These are phyloP conservation scores for Epithemia pelagica DNA, from an alignment of 108 stramenopile genomes.

Conservation along the genomic window DNA sequence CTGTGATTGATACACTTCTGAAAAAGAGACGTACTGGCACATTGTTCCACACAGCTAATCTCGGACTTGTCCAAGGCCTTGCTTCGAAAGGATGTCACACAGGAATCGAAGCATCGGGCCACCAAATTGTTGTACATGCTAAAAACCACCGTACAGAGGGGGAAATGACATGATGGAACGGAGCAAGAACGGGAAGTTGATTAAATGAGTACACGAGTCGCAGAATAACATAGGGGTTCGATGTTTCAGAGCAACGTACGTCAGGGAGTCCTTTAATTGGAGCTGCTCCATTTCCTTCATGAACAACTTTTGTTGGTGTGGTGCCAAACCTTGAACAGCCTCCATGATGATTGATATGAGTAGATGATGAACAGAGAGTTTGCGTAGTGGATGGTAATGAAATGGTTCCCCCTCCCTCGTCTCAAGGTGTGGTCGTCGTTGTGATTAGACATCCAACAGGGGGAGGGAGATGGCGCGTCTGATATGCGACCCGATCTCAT, in stretches of 20 bases:
- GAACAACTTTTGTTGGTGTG: constrained; percentile 80
- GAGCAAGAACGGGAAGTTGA: neutral
- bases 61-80: constrained; percentile 78
- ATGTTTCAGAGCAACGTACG: constrained; percentile 37
- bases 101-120: constrained; percentile 69
- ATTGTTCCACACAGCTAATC: constrained; percentile 55
- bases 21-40: constrained; percentile 10
- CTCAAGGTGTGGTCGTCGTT: no score
- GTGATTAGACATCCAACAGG: no score
- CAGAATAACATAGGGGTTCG: neutral
- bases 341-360: constrained; percentile 55
- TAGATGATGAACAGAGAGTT: no score
- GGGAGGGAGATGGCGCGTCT: no score
- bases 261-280: constrained; percentile 84
- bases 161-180: neutral
- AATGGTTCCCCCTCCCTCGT: no score
- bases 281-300: constrained; percentile 79
- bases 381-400: no score
- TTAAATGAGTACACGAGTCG: neutral
- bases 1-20: no score
- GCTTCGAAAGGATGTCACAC: constrained; percentile 76
- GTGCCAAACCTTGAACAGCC: constrained; percentile 61
- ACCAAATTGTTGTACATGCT: constrained; percentile 88
- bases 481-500: no score
- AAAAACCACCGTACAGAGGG: neutral